Percentiles rank a stretch among this genome's conserved stretches.
Conservation (phyloP, 169 alveolate species). For the Eimeria tenella region DNA sequence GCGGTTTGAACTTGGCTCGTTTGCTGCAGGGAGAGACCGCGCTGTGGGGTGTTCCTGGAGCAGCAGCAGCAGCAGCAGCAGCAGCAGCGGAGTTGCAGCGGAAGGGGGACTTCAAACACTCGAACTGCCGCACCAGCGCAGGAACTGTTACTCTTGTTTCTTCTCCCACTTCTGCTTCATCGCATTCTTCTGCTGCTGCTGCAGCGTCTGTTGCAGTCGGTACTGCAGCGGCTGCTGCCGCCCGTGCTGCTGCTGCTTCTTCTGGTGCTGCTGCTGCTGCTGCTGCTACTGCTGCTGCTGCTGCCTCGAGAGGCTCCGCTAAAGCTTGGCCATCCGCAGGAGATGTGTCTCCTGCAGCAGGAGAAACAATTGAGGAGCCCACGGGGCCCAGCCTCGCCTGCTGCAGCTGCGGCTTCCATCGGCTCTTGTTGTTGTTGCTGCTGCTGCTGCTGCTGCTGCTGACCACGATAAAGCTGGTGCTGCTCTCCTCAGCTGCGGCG, state of each 20-base stretch:
- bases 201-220: background rate
- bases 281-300: conserved; percentile 43
- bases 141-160: background rate
- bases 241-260: conserved; percentile 18
- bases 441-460: conserved; percentile 27
- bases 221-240: background rate
- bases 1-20: background rate
- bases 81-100: conserved; percentile 11
- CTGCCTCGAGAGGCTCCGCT: background rate
- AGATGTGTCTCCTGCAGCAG: conserved; percentile 23
- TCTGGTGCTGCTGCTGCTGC: background rate
- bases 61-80: conserved; percentile 36
- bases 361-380: background rate
- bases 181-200: background rate
- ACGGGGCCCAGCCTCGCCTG: background rate
- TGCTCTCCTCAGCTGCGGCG: background rate
- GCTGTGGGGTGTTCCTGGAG: background rate
- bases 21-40: conserved; percentile 37
- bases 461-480: background rate
- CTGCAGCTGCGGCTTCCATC: conserved; percentile 22
- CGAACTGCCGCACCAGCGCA: background rate
- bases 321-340: background rate
- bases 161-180: background rate
- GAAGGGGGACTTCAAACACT: background rate
- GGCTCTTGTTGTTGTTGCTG: background rate